Base-by-base conservation (phyloP, 768 basidiomycete genomes). In the Roridomyces roridus region DNA sequence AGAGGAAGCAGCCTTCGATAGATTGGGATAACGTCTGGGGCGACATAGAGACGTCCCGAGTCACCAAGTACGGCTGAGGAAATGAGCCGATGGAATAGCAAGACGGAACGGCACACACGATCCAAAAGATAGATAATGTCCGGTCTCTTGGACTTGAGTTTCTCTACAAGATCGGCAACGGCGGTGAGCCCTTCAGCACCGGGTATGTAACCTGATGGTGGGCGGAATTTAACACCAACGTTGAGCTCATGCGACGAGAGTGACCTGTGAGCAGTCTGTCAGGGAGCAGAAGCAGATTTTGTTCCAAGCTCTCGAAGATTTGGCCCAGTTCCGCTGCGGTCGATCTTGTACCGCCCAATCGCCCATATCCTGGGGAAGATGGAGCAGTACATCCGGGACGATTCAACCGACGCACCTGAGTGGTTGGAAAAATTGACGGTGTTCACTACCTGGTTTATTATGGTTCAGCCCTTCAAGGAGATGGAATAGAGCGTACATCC, bases 381-480 rank as follows among this genome's bases (percentile, higher is more conserved):
- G n/a, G 31, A 35, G 46, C 29, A 20, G 42, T 8, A 49, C 51
- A 17, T n/a, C 35, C 18, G 24, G 6, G 24, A 46, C 21, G 26
- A 62, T 4, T 20, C 36, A 24, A 10, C 20, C 15, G 5, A 65
- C 80, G 51, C 51, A 91, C 94, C 95, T 6, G 94, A 82, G 70
- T 99, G 96, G 64, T 98, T 99, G 8, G 92, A 92, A 70, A 91
- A 98, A 66, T 97, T 91, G 34, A 98, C 96, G 1, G 94, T 94
- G 68, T 95, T 96, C 20, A 96, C 83, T 51, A 89, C 83, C 90
- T 92, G 68, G 40, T n/a, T n/a, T 21, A 44, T 50, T n/a, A 34
- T 36, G 28, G 51, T 59, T 47, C 49, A 18, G 54, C 57, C 37
- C 17, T 28, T 21, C n/a, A 57, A 58, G 24, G n/a, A 23, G 29